Evolutionary conservation across 352 stramenopile species (phyloP).

Genomic region (Phytopythium cucurbitacearum): DNA sequence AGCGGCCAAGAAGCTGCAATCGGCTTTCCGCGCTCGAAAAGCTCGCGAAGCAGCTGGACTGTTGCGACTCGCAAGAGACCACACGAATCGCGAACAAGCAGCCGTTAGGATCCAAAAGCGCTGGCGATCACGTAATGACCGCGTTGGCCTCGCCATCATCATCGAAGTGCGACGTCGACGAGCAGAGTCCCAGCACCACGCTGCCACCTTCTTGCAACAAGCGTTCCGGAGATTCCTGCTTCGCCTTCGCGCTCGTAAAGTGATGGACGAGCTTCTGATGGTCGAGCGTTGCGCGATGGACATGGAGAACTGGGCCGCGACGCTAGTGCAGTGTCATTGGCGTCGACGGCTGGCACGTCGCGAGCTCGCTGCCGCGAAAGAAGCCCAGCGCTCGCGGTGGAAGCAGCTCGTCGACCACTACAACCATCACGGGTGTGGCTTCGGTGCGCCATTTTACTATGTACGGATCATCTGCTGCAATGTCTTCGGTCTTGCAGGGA

Average conservation of each 20-base stretch:
- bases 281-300: slow-evolving; percentile 37
- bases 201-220: slow-evolving; percentile 41
- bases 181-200: slow-evolving; percentile 21
- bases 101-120: slow-evolving; percentile 43
- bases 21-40: slow-evolving; percentile 41
- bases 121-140: slow-evolving; percentile 45
- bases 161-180: slow-evolving; percentile 27
- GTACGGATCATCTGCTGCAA: slow-evolving; percentile 19
- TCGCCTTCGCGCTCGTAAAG: slow-evolving; percentile 31
- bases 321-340: slow-evolving; percentile 69
- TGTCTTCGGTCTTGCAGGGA: neutral
- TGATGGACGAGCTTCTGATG: slow-evolving; percentile 44
- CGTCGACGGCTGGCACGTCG: slow-evolving; percentile 32
- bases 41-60: slow-evolving; percentile 38
- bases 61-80: slow-evolving; percentile 32
- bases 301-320: slow-evolving; percentile 68
- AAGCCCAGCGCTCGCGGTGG: slow-evolving; percentile 67
- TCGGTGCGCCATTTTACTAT: slow-evolving; percentile 90
- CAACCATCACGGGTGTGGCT: slow-evolving; percentile 64
- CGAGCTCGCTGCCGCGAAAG: slow-evolving; percentile 28
- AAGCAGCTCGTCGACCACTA: slow-evolving; percentile 90
- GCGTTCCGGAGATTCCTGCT: slow-evolving; percentile 37
- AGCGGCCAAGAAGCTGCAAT: slow-evolving; percentile 61
- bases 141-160: slow-evolving; percentile 34
- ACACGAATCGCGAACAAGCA: slow-evolving; percentile 28